Conservation (phyloP, 202 grass and related monocot species). For the Cymbopogon flexuosus region DNA sequence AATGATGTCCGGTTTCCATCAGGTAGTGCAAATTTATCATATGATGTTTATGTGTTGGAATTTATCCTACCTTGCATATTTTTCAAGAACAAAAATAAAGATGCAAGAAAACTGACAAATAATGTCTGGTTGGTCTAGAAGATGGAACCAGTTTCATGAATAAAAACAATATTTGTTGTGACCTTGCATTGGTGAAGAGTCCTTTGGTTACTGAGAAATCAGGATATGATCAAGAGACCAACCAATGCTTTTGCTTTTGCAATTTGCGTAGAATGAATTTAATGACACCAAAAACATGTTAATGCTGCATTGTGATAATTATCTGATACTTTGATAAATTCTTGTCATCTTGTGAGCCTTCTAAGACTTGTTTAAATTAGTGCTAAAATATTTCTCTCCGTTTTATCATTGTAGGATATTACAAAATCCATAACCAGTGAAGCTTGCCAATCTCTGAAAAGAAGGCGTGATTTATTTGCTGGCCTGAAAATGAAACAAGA, state of each 20-base stretch:
- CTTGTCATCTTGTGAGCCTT: conserved; percentile 15
- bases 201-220: background rate
- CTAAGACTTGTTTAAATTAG: conserved; percentile 16
- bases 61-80: background rate
- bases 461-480: conserved; percentile 80
- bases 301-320: background rate
- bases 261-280: conserved; percentile 18
- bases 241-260: conserved; percentile 4
- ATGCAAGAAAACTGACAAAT: background rate
- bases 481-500: conserved; percentile 91
- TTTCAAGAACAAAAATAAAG: conserved; percentile 3
- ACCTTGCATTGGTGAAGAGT: conserved; percentile 16
- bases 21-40: conserved; percentile 54
- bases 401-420: conserved; percentile 66
- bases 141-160: conserved; percentile 15
- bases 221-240: conserved; percentile 13
- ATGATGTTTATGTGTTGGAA: conserved; percentile 16
- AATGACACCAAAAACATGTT: conserved; percentile 21
- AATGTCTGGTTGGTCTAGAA: background rate
- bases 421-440: conserved; percentile 78
- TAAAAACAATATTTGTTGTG: conserved; percentile 31
- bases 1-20: conserved; percentile 95
- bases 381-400: conserved; percentile 22
- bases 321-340: conserved; percentile 13
- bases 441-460: conserved; percentile 85